Percentiles rank a stretch among this genome's conserved stretches.
Conservation (phyloP, 768 basidiomycete genomes). For the Steccherinum ochraceum region DNA sequence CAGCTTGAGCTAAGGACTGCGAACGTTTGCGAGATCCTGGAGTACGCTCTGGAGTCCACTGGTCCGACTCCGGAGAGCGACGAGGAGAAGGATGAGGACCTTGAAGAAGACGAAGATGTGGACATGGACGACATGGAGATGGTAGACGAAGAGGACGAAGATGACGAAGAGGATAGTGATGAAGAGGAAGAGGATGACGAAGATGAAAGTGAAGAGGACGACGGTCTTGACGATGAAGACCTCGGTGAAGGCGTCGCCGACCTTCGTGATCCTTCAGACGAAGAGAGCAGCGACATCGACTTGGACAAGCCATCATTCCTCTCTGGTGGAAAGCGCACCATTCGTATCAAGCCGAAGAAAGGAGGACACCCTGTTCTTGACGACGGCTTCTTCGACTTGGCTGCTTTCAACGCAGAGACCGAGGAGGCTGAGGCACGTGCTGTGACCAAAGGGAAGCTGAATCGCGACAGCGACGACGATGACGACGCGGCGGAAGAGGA, state of each 20-base stretch:
- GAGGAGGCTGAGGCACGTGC: constrained; percentile 67
- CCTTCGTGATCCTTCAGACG: constrained; percentile 26
- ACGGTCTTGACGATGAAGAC: constrained; percentile 23
- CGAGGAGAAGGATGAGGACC: constrained; percentile 22
- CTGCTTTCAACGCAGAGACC: constrained; percentile 81
- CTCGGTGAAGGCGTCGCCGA: constrained; percentile 25
- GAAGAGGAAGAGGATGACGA: constrained; percentile 23
- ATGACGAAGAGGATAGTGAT: constrained; percentile 21
- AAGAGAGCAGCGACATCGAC: constrained; percentile 16
- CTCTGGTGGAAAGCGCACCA: constrained; percentile 17
- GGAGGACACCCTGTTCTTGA: constrained; percentile 51
- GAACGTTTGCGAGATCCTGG: constrained; percentile 62
- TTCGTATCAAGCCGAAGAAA: constrained; percentile 12
- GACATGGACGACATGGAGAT: constrained; percentile 28
- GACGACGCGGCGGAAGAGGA: constrained; percentile 42
- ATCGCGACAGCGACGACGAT: constrained; percentile 45
- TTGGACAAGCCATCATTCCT: constrained; percentile 21
- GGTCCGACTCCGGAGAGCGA: constrained; percentile 26
- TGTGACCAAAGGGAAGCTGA: constrained; percentile 55
- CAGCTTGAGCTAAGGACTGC: constrained; percentile 82
- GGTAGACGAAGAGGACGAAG: constrained; percentile 19
- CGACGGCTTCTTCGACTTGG: constrained; percentile 87
- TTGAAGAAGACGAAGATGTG: constrained; percentile 16
- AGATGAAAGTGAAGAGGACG: constrained; percentile 16
- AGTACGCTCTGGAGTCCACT: constrained; percentile 54